Evolutionary conservation across 495 filamentous ascomycete genomes (phyloP).

Genomic region (Annulohypoxylon nitens): DNA sequence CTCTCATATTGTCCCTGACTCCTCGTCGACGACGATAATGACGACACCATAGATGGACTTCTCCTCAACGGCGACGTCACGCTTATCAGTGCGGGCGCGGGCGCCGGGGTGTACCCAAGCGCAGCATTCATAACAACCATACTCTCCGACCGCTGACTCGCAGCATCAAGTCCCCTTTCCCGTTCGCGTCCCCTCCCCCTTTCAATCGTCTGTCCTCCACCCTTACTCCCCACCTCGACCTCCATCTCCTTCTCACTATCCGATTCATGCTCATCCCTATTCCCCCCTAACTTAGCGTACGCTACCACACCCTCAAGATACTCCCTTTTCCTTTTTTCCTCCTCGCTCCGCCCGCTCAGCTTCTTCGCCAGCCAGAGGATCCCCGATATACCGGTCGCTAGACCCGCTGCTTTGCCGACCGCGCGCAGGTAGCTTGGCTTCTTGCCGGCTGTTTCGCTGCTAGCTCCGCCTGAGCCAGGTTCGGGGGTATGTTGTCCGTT

Average conservation of each 20-base stretch:
- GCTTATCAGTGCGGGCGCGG: not conserved
- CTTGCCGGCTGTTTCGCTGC: not conserved
- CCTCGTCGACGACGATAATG: constrained; percentile 26
- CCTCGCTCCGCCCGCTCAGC: not conserved
- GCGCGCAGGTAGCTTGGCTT: constrained; percentile 18
- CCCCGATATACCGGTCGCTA: constrained; percentile 10
- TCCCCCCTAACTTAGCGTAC: constrained; percentile 12
- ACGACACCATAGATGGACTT: constrained; percentile 24
- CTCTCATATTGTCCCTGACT: constrained; percentile 29
- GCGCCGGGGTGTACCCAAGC: not conserved
- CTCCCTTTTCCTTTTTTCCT: not conserved
- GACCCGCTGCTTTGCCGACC: not conserved
- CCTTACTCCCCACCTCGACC: not conserved
- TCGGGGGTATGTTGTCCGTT: not conserved
- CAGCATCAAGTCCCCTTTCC: not conserved
- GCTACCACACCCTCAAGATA: not conserved
- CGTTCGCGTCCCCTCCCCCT: not conserved
- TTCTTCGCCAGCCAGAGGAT: constrained; percentile 11
- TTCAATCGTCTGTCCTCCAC: not conserved
- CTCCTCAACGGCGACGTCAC: constrained; percentile 4
- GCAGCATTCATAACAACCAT: not conserved
- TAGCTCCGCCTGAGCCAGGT: not conserved
- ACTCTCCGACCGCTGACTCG: not conserved
- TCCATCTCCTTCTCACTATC: not conserved
- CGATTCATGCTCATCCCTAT: not conserved